Evolutionary conservation across 768 basidiomycete species (phyloP).

Genomic region (Collybia nuda): DNA sequence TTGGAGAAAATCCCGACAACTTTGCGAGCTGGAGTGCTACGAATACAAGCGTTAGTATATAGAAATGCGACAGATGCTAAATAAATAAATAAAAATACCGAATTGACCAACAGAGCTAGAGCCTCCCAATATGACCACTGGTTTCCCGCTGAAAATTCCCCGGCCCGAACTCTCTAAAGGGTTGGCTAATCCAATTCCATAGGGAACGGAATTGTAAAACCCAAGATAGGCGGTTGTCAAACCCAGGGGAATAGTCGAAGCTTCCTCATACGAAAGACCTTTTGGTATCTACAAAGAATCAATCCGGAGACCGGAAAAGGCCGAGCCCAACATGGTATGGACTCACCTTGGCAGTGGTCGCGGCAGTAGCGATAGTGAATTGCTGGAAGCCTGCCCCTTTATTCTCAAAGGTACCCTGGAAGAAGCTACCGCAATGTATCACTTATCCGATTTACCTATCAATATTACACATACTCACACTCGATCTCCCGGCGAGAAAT

Average conservation of each 20-base stretch:
- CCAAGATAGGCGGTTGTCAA: conserved; percentile 33
- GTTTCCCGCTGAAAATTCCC: conserved; percentile 23
- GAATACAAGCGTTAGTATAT: neutral
- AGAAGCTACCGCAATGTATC: conserved; percentile 2
- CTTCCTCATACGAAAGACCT: conserved; percentile 34
- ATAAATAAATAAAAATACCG: conserved; percentile 9
- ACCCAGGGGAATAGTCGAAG: conserved; percentile 36
- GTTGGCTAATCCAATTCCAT: conserved; percentile 19
- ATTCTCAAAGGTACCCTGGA: conserved; percentile 6
- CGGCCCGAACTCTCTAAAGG: conserved; percentile 20
- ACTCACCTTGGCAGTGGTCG: conserved; percentile 14
- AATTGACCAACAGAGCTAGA: conserved; percentile 23
- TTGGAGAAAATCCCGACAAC: conserved; percentile 39
- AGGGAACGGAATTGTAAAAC: conserved; percentile 21
- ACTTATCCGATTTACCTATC: neutral
- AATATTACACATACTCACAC: conserved; percentile 36
- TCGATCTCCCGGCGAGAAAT: conserved; percentile 50
- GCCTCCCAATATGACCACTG: conserved; percentile 26
- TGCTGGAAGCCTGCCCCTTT: conserved; percentile 23
- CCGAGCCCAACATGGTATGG: conserved; percentile 19
- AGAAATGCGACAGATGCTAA: too few species aligned
- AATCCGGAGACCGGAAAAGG: neutral
- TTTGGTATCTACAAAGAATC: conserved; percentile 17
- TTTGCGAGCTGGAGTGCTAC: conserved; percentile 35
- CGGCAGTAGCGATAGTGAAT: conserved; percentile 20